A percentile compares a stretch with the other conserved stretches of the same genome.
These are phyloP conservation scores for Alternaria incomplexa DNA, from an alignment of 2,329 filamentous ascomycete species.

Conservation along the genomic window DNA sequence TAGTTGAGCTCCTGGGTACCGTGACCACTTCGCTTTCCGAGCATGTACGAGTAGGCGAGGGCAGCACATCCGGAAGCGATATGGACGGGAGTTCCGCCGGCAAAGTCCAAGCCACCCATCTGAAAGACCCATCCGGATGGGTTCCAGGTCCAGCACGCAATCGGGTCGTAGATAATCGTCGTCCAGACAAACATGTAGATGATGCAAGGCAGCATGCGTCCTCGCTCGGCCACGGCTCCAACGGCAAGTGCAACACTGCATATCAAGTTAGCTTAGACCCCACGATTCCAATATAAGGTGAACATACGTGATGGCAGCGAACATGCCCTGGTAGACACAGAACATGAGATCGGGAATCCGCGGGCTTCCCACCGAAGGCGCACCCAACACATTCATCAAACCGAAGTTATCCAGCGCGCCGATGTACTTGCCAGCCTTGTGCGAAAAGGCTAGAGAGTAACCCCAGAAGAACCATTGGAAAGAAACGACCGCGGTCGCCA, in stretches of 20 bases:
- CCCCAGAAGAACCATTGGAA: constrained; percentile 99
- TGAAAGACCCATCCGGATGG: constrained; percentile 77
- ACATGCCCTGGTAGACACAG: constrained; percentile 87
- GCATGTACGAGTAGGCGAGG: constrained; percentile 88
- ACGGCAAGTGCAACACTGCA: constrained; percentile 78
- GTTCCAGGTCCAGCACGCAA: constrained; percentile 97
- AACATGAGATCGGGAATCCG: constrained; percentile 84
- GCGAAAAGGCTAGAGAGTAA: constrained; percentile 82
- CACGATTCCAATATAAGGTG: neutral
- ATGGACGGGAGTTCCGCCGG: constrained; percentile 88
- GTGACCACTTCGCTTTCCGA: constrained; percentile 83
- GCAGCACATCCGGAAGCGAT: constrained; percentile 83
- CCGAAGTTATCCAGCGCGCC: constrained; percentile 82
- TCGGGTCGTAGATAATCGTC: constrained; percentile 88
- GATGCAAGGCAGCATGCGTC: constrained; percentile 85
- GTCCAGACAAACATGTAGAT: constrained; percentile 95
- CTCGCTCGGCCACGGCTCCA: constrained; percentile 84
- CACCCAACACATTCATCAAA: constrained; percentile 75
- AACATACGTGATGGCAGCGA: constrained; percentile 84
- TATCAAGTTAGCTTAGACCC: constrained; percentile 1
- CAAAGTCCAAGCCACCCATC: constrained; percentile 85
- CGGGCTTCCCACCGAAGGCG: constrained; percentile 74
- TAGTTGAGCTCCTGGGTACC: constrained; percentile 90
- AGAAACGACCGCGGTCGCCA: constrained; percentile 77
- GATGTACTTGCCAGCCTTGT: constrained; percentile 75